Base-by-base conservation (phyloP, 106 monocot species). In the Dioscorea zingiberensis region DNA sequence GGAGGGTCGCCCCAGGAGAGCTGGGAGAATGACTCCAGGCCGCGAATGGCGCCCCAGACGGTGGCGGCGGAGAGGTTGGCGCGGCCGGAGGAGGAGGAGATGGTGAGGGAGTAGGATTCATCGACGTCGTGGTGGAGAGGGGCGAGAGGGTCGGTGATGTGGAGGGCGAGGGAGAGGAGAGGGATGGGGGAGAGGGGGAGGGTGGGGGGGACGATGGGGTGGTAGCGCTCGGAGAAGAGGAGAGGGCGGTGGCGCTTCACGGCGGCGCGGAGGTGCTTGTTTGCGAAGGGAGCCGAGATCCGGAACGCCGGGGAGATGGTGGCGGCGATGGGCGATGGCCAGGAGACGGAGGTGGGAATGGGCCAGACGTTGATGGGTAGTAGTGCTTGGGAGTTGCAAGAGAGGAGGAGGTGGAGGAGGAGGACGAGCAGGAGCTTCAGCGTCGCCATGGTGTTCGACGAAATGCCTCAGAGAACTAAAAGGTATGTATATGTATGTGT, bases 21-120 rank as follows among this genome's bases (percentile, higher is more conserved):
- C 87, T 95, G 94, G 29, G 87, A 85, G 76, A 95, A 71, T 28
- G 91, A 85, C 64, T 91, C 91, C 47, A 95, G 91, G 28, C 87
- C 94, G 23, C 78, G 82, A 51, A 95, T 85, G 58, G 85, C 91
- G 56, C 94, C 94, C 91, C 91, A 91, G 15, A 73, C 51, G 26
- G 94, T 85, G 21, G 29, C 25, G 51, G 91, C 80, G 18, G 78
- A 48, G 46, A 95, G 63, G 3, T 45, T 54, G 45, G 87, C 91
- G 58, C 12, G 27, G 27, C 49, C 38, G 21, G 68, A 24, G 63
- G 58, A 1, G 45, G 68, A 8, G 61, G 62, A 15, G 64, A 91
- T 55, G 26, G 28, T 54, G 64, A 94, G 83, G 48, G 63, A 26
- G 71, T 94, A 91, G n/a, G 94, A 87, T 55, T 94, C 94, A 48